Conservation (phyloP, 139 green algal species). For the Trebouxia sp. region DNA sequence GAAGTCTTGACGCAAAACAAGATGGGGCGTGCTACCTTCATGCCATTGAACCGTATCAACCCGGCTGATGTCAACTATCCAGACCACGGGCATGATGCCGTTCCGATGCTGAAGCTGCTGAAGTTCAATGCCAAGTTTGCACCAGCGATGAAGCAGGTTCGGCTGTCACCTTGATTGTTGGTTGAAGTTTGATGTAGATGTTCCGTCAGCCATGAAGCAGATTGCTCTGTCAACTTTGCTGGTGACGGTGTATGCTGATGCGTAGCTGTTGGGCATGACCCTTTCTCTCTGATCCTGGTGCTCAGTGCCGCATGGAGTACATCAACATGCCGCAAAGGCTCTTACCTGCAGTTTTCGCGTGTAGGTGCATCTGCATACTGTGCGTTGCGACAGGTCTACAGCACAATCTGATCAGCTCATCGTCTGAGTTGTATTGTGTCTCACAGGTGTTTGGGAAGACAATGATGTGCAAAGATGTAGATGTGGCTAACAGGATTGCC, state of each 20-base stretch:
- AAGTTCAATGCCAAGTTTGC: constrained; percentile 62
- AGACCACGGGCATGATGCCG: constrained; percentile 62
- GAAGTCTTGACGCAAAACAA: constrained; percentile 67
- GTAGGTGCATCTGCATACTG: no score
- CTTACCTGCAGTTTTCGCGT: no score
- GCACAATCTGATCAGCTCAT: background rate
- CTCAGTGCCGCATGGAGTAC: no score
- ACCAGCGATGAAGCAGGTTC: constrained; percentile 68
- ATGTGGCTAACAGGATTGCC: constrained; percentile 57
- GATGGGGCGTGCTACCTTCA: constrained; percentile 89
- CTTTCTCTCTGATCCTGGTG: no score
- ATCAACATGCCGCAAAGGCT: no score
- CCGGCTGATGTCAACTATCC: constrained; percentile 44
- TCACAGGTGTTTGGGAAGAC: constrained; percentile 78
- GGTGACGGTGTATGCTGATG: constrained; percentile 43
- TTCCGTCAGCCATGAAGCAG: no score
- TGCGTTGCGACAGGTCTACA: no score
- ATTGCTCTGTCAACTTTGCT: background rate
- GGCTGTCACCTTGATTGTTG: no score
- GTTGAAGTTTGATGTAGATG: no score
- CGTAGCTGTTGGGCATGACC: no score
- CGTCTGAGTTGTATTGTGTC: constrained; percentile 29
- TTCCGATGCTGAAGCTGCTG: constrained; percentile 81
- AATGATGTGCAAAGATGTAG: constrained; percentile 70
- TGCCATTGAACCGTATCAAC: constrained; percentile 86